Evolutionary conservation across 1,284 basidiomycete species (phyloP), one percentile per base, ranked within the genome.

Genomic region (Naganishia albida): DNA sequence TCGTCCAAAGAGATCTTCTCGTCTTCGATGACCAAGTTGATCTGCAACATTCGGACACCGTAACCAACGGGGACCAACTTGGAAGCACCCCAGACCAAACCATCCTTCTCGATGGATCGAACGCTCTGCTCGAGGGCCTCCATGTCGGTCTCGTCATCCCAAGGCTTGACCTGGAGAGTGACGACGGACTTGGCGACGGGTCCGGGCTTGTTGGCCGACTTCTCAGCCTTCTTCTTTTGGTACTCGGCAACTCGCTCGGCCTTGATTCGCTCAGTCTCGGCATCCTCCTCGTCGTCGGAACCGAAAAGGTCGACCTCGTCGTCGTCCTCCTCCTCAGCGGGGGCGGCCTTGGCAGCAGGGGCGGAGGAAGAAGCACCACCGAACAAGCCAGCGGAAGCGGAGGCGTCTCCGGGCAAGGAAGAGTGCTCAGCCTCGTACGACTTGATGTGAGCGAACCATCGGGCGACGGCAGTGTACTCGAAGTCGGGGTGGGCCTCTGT

Each of bases 121-220:
- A 99, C 93, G 49, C 83, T 74, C 48, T 84, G 80, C 82, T 99
- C 95, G 72, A 99, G 84, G 64, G 82, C 88, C 62, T 78, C 84
- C 92, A 99, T 93, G 82, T 98, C 91, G 67, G 95, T 99, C 84
- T 97, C 93, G 80, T 98, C 94, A 79, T 99, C 95, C 95, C 94
- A 95, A 54, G 94, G 95, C 83, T 98, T 99, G 70, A 99, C 93
- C 72, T 98, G 93, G 74, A 98, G 83, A 63, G 96, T 99, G 67
- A 79, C 78, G 64, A 82, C 82, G 59, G 69, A 93, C 91, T 97
- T 97, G 77, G 93, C 93, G 68, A 86, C 78, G 64, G 74, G 77
- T 62, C 78, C 81, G 53, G 87, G 83, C 83, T 93, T 93, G 73
- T 81, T 80, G 64, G 75, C 74, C 71, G 88, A 87, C 84, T 98